These are phyloP conservation scores for Teratosphaeria nubilosa DNA, from an alignment of 2,329 filamentous ascomycete species.

Conservation along the genomic window DNA sequence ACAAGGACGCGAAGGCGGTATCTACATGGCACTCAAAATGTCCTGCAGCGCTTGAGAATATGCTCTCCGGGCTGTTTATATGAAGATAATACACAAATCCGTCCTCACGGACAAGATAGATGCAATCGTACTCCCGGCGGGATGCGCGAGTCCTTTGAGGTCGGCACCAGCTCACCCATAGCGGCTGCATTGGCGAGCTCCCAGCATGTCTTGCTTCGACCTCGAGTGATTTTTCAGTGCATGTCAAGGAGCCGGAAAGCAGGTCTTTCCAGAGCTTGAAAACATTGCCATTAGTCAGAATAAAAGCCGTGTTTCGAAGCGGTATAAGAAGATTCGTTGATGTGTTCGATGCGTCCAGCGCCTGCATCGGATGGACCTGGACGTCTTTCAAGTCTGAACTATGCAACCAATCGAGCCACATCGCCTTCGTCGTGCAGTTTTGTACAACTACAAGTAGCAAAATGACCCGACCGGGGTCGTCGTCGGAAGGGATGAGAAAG, in stretches of 20 bases:
- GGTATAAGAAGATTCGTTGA: conserved; percentile 32
- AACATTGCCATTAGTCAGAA: conserved; percentile 29
- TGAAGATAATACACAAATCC: conserved; percentile 67
- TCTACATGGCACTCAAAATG: conserved; percentile 65
- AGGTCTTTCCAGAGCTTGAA: conserved; percentile 31
- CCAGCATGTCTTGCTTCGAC: conserved; percentile 11
- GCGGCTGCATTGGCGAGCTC: conserved; percentile 14
- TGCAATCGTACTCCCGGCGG: conserved; percentile 57
- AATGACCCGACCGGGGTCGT: conserved; percentile 59
- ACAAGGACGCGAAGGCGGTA: conserved; percentile 64
- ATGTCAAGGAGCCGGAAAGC: conserved; percentile 28
- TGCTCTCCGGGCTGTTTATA: conserved; percentile 46
- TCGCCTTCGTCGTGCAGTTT: conserved; percentile 32
- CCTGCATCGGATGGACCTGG: conserved; percentile 14
- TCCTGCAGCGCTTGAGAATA: conserved; percentile 46
- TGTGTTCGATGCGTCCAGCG: conserved; percentile 12
- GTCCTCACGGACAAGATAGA: conserved; percentile 83
- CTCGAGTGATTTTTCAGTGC: conserved; percentile 1
- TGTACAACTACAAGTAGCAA: conserved; percentile 53
- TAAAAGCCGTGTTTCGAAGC: conserved; percentile 30
- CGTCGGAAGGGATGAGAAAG: conserved; percentile 63
- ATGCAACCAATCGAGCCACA: conserved; percentile 24
- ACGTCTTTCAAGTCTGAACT: conserved; percentile 10
- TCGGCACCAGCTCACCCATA: conserved; percentile 76
- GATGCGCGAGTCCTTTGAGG: conserved; percentile 58